phyloP scores from a whole-genome alignment of 2,329 filamentous ascomycete genomes.

The Phialemoniopsis sp. region DNA sequence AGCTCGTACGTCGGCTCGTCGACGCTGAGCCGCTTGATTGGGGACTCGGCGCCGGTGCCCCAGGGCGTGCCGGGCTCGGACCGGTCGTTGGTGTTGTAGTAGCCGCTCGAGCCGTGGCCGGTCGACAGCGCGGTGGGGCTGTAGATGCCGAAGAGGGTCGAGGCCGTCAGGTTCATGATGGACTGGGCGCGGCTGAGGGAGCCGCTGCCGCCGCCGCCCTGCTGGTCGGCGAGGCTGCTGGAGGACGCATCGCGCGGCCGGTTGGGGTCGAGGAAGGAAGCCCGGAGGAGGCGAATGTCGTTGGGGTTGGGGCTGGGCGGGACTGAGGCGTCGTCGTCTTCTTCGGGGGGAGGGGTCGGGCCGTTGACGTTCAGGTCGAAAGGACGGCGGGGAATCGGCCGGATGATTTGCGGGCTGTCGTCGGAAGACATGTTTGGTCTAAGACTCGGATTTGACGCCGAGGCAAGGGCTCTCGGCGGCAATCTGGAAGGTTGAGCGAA shows the following conservation, averaged over 20 bases:
- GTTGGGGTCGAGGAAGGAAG: slow-evolving; percentile 16
- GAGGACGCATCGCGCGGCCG: slow-evolving; percentile 14
- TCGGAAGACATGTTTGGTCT: slow-evolving; percentile 7
- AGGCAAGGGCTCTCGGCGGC: neutral
- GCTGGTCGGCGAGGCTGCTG: slow-evolving; percentile 6
- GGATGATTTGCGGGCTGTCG: slow-evolving; percentile 49
- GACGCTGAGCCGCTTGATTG: slow-evolving; percentile 33
- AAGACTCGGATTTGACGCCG: neutral
- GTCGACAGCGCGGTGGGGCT: slow-evolving; percentile 45
- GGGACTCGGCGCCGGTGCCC: slow-evolving; percentile 74
- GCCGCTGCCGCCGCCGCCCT: slow-evolving; percentile 10
- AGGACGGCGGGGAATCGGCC: slow-evolving; percentile 67
- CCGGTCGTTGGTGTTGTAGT: slow-evolving; percentile 14
- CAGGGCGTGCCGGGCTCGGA: slow-evolving; percentile 67
- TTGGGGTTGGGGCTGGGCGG: slow-evolving; percentile 38
- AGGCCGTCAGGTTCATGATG: slow-evolving; percentile 80
- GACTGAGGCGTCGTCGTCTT: slow-evolving; percentile 20
- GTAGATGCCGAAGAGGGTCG: slow-evolving; percentile 91
- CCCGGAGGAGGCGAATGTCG: slow-evolving; percentile 26
- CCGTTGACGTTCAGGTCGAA: slow-evolving; percentile 56
- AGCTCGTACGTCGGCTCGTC: slow-evolving; percentile 41
- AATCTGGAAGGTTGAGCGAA: neutral
- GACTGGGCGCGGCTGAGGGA: slow-evolving; percentile 69
- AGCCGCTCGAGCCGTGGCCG: slow-evolving; percentile 6
- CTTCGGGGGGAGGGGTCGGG: slow-evolving; percentile 32